Evolutionary conservation across 495 filamentous ascomycete species (phyloP), one percentile per base, ranked within the genome.

Genomic region (Pyronema domesticum): DNA sequence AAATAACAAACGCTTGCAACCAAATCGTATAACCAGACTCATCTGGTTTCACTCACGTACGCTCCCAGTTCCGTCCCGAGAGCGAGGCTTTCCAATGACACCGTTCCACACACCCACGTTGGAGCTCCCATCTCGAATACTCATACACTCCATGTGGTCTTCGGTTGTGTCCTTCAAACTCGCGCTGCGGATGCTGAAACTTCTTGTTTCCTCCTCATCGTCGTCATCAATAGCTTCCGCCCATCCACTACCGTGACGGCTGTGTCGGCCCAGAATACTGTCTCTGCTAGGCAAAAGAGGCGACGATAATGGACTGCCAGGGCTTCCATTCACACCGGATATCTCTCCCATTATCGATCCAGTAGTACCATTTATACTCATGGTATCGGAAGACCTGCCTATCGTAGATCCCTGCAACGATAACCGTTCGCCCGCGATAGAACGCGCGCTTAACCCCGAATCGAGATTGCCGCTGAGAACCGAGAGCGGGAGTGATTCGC

Each of bases 401-500:
- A 56, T 59, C 14, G 60, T 52, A 35, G 56, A 17, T 36, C 53
- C 54, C 19, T 54, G 61, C 14, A 56, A 49, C 14, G 45, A 57
- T 9, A 19, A 43, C 8, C 60, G 56, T 45, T 61, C 57, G 7
- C 55, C 60, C 11, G 54, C 53, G 15, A 50, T 37, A n/a, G 56
- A 54, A 3, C 58, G 37, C 9, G 53, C 60, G 33, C 67, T 63
- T n/a, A 51, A 35, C 4, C 48, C 34, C 8, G 48, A 51, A 40
- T 78, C 82, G 53, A 85, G 73, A 57, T 79, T 89, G 7, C 81
- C 79, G 55, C 85, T 91, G 11, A 98, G 76, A 0, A 95, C 80
- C 65, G 85, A 93, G 30, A 98, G 69, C 1, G 91, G 91, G 2
- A 98, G 73, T 30, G 80, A 86, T 65, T 98, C 91, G 30, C 80